These are phyloP conservation scores for Endogone sp. DNA, from an alignment of 192 early-diverging fungal species.

Conservation along the genomic window DNA sequence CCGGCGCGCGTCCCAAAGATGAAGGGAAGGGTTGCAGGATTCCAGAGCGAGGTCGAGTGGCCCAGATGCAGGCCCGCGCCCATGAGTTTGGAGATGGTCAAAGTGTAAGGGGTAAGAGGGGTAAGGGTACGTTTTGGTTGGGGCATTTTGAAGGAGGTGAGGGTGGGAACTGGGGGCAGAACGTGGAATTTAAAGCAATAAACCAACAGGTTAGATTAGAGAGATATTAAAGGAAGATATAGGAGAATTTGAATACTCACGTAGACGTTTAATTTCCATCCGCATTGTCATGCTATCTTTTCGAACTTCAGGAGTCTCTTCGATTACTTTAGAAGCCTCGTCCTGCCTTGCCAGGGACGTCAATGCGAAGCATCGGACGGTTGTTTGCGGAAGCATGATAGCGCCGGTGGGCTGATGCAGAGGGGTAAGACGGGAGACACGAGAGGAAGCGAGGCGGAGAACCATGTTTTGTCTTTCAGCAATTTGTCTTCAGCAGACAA, in stretches of 20 bases:
- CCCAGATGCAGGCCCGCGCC: constrained; percentile 89
- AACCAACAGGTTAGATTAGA: not conserved
- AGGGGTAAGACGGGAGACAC: too few species aligned
- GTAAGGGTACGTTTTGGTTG: too few species aligned
- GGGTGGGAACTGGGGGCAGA: not conserved
- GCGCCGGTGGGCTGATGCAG: too few species aligned
- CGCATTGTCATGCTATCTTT: not conserved
- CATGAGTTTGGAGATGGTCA: constrained; percentile 66
- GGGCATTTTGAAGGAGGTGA: constrained; percentile 10
- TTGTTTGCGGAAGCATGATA: too few species aligned
- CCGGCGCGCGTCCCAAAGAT: constrained; percentile 88
- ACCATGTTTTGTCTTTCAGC: too few species aligned
- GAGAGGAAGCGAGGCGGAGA: too few species aligned
- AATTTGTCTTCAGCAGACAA: too few species aligned
- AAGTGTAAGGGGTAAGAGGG: constrained; percentile 33
- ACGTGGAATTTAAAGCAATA: too few species aligned
- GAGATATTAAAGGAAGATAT: too few species aligned
- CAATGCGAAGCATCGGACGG: not conserved
- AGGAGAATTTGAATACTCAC: too few species aligned
- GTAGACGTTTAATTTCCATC: not conserved
- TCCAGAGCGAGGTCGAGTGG: constrained; percentile 72
- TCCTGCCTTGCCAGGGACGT: not conserved
- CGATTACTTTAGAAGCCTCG: too few species aligned
- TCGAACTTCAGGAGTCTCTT: not conserved
- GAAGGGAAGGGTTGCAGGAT: constrained; percentile 77